phyloP scores from a whole-genome alignment of 805 yeast genomes.

The Metschnikowia kofuensis region DNA sequence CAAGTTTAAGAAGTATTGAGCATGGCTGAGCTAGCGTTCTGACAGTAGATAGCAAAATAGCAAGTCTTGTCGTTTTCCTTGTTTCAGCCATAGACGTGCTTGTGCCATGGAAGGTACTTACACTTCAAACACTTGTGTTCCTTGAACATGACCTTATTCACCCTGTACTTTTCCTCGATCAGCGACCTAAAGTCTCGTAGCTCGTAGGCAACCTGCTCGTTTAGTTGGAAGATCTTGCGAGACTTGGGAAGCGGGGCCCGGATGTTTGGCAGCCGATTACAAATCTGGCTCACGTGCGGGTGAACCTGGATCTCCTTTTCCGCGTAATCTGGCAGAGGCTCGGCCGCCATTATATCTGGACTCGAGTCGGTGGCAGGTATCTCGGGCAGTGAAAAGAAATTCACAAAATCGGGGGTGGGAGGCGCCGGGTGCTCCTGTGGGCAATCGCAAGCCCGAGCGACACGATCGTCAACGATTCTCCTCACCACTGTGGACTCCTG shows the following conservation, averaged over 20 bases:
- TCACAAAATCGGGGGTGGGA: conserved; percentile 15
- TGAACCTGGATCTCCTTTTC: neutral
- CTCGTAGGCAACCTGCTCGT: conserved; percentile 16
- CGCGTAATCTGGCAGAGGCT: neutral
- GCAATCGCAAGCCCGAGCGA: conserved; percentile 6
- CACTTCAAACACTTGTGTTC: conserved; percentile 14
- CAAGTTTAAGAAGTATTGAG: neutral
- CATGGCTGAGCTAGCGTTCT: no score
- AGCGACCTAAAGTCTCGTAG: conserved; percentile 13
- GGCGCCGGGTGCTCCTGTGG: conserved; percentile 7
- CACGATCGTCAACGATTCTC: conserved; percentile 2
- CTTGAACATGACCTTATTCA: conserved; percentile 11
- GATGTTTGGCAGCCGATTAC: conserved; percentile 7
- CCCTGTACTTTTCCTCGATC: conserved; percentile 11
- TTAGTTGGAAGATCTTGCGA: conserved; percentile 11
- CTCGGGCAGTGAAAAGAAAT: conserved; percentile 7
- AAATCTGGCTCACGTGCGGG: neutral
- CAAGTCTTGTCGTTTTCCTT: no score
- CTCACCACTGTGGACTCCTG: conserved; percentile 13
- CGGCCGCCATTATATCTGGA: conserved; percentile 1
- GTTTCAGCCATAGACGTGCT: conserved; percentile 6
- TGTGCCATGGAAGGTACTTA: conserved; percentile 17
- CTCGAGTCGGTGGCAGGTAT: neutral
- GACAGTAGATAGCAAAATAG: no score
- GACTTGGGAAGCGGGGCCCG: conserved; percentile 6